phyloP scores from a whole-genome alignment of 192 early-diverging fungal species.

The Coemansia sp. region DNA sequence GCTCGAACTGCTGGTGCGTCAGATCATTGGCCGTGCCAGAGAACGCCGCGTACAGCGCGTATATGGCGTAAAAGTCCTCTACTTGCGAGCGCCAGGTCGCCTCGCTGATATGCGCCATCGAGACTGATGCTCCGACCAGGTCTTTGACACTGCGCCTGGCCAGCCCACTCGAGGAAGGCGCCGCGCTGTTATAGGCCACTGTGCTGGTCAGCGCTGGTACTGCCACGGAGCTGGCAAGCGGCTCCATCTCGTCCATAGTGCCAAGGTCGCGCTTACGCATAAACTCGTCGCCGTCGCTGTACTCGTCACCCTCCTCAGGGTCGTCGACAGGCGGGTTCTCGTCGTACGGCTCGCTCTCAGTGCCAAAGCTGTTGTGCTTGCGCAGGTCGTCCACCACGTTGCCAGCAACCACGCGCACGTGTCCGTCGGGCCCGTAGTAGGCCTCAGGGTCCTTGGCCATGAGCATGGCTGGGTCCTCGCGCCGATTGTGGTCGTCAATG shows the following conservation, averaged over 20 bases:
- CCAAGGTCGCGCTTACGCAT: constrained; percentile 53
- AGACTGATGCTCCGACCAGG: constrained; percentile 33
- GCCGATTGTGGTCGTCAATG: constrained; percentile 55
- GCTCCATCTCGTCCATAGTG: constrained; percentile 2
- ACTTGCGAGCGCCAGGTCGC: constrained; percentile 46
- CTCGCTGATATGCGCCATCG: constrained; percentile 42
- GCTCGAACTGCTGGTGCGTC: constrained; percentile 48
- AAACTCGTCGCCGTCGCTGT: constrained; percentile 54
- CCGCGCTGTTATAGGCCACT: background rate
- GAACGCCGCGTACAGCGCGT: constrained; percentile 40
- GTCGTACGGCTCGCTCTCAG: constrained; percentile 48
- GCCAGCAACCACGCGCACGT: constrained; percentile 48
- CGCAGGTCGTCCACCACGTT: constrained; percentile 56
- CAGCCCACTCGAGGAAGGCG: constrained; percentile 1
- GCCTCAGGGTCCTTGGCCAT: constrained; percentile 54
- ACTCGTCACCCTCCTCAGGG: constrained; percentile 54
- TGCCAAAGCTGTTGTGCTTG: constrained; percentile 47
- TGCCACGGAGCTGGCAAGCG: constrained; percentile 26
- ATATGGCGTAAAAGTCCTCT: constrained; percentile 50
- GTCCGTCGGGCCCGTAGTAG: constrained; percentile 50
- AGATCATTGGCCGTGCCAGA: constrained; percentile 42
- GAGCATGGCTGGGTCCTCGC: constrained; percentile 55
- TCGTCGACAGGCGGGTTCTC: constrained; percentile 55
- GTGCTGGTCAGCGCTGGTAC: background rate
- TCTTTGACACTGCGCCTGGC: constrained; percentile 23